Evolutionary conservation across 768 basidiomycete genomes (phyloP), one percentile per base, ranked within the genome.

Genomic region (Mycena latifolia): DNA sequence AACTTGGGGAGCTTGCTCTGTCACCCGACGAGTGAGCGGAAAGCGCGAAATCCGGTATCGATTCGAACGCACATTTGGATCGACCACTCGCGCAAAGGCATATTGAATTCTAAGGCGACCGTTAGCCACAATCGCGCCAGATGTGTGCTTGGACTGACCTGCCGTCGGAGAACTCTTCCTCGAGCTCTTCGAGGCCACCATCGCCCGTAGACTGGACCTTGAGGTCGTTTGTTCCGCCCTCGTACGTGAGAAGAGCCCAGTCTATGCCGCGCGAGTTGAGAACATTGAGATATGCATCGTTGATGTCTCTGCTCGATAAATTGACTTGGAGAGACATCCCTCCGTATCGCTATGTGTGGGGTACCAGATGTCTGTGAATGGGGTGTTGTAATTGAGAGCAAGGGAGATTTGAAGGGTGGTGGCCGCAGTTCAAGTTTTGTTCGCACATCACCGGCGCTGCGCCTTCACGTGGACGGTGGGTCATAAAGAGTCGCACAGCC

Each of bases 141-240:
- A 65, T 47, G 55, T 39, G 47, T 27, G 31, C 33, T 46, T 56
- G 50, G 41, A 65, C 55, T 45, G 41, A 94, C 94, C 92, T 85
- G 63, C 95, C 96, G 77, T 98, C 96, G 45, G 91, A 93, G 78
- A 98, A 99, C 79, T 97, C 96, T 72, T 98, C 96, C 74, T 93
- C 88, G 3, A 99, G 81, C 72, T 95, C 95, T 69, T 96, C 92
- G 14, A 98, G 84, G 1, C 95, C 94, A n/a, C 92, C 93, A 60
- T 82, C 83, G n/a, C 96, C 96, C 2, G 89, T 92, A 4, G 86
- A 84, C 74, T 96, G 95, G 3, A 96, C 91, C 72, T 94, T 95
- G 59, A 97, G 84, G 77, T 96, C 94, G 72, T 94, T 96, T 0
- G 89, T 86, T 11, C 90, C 91, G 67, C 87, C 89, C 72, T 92